Evolutionary conservation across 2,329 filamentous ascomycete genomes (phyloP), one percentile per base, ranked within the genome.

Genomic region (Colletotrichum sp.): DNA sequence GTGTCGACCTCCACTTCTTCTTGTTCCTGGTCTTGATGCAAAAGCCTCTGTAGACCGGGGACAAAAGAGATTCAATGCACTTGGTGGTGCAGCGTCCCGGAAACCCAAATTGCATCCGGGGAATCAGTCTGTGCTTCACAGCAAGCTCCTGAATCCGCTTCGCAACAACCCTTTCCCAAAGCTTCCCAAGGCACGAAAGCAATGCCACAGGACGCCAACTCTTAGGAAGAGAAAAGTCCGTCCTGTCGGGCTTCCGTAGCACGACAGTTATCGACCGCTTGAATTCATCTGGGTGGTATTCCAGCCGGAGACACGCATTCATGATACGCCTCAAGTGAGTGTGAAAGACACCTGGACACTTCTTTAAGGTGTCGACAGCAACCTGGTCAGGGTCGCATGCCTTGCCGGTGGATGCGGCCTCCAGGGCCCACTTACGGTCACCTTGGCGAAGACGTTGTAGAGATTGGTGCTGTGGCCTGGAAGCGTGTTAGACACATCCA

Each of bases 131-230:
- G 12, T 36, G n/a, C 7, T 13, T 26, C 5, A 57, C 16, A n/a
- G 65, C 48, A 8, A 68, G 43, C 18, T 68, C 28, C 43, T 52
- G 30, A 13, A 57, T 28, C 18, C n/a, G 39, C 26, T 68, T 21
- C 7, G 65, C 48, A 9, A 65, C 14, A 13, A 66, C 21, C 18
- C 69, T 63, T 16, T 66, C 63, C 39, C 39, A 18, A 0, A 39
- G 30, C 61, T 66, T 72, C 28, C 60, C 61, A 7, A 66, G 3
- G 13, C n/a, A 26, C 21, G 32, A 66, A 24, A 57, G 39, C 9
- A 72, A 60, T 16, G 43, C 60, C 6, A 68, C 28, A 9, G 65
- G 30, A 10, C 65, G 21, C 16, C 30, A 68, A 28, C 65, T 68
- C 43, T 57, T 68, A 6, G 65, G 65, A 16, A 55, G 43, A 21